Conservation (phyloP, 192 early-diverging fungal genomes). For the Coemansia sp. region DNA sequence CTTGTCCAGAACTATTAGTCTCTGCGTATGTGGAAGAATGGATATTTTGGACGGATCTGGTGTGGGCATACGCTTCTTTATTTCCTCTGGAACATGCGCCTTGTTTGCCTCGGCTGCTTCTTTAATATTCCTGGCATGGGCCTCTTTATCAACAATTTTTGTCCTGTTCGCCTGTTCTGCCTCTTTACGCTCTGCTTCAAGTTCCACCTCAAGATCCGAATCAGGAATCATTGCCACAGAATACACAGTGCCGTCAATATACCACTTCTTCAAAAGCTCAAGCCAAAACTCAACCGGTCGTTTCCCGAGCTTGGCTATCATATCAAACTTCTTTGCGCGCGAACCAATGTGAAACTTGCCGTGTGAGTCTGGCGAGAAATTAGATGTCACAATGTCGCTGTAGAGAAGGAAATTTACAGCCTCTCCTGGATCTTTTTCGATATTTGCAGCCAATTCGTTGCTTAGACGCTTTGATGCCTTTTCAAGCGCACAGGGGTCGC, state of each 20-base stretch:
- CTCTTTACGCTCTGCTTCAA: constrained; percentile 33
- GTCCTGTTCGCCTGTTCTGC: constrained; percentile 24
- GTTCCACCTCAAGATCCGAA: constrained; percentile 8
- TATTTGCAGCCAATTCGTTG: constrained; percentile 23
- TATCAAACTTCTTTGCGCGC: constrained; percentile 31
- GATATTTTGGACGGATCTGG: constrained; percentile 30
- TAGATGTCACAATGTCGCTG: constrained; percentile 37
- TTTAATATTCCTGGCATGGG: constrained; percentile 57
- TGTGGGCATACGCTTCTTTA: constrained; percentile 59
- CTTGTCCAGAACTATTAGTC: constrained; percentile 2
- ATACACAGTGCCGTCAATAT: constrained; percentile 26
- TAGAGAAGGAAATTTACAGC: constrained; percentile 20
- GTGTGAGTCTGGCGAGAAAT: constrained; percentile 22
- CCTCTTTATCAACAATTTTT: constrained; percentile 26
- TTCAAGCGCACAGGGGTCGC: constrained; percentile 25
- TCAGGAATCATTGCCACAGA: constrained; percentile 43
- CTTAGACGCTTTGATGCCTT: constrained; percentile 24
- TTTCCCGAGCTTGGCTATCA: constrained; percentile 22
- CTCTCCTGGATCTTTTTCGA: constrained; percentile 37
- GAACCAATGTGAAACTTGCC: constrained; percentile 24
- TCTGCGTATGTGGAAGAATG: constrained; percentile 19
- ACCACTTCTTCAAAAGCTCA: constrained; percentile 40
- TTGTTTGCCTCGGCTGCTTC: constrained; percentile 28
- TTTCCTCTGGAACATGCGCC: constrained; percentile 53
- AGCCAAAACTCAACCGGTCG: constrained; percentile 43